Evolutionary conservation across 2,329 filamentous ascomycete genomes (phyloP), one percentile per base, ranked within the genome.

Genomic region (Tothia fuscella): DNA sequence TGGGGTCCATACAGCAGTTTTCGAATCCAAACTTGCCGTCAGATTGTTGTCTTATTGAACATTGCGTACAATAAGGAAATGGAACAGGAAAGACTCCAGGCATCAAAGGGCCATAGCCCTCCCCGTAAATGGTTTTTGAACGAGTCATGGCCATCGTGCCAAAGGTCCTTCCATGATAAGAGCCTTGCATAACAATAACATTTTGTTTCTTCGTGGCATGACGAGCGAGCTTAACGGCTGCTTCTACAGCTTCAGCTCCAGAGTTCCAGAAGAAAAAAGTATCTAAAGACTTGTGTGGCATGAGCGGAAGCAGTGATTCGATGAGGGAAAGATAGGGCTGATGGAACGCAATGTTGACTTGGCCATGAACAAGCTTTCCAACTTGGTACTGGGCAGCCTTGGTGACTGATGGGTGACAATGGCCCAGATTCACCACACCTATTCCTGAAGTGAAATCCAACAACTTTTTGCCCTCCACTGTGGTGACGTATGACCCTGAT

Each of bases 201-300:
- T 61, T 60, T 44, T 59, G 56, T 43, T 56, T 57, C 49, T 57
- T 56, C 19, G 57, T 60, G 21, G 57, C 57, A 44, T 57, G 55
- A 22, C 58, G 48, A 16, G 57, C 57, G 16, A 61, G 48, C 45
- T 61, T 61, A 38, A 61, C 52, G 2, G 58, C 55, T 1, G 58
- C 58, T 46, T 61, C 58, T 26, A 61, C 55, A 29, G 50, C 57
- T 44, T 61, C 58, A 9, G 54, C 49, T 14, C 58, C 58, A 4
- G 56, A 59, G 44, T 60, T 61, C 58, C 58, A 61, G 51, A 61
- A 59, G 53, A 61, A 61, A 41, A 61, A 60, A 3, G 57, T 60
- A 47, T 61, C 54, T n/a, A 61, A 51, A 2, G 50, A 52, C 14
- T 51, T 49, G 44, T 61, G 51, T 4, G 58, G 58, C 58, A 61